Evolutionary conservation across 2,329 filamentous ascomycete genomes (phyloP).

Genomic region (Trichocomaceae sp.): DNA sequence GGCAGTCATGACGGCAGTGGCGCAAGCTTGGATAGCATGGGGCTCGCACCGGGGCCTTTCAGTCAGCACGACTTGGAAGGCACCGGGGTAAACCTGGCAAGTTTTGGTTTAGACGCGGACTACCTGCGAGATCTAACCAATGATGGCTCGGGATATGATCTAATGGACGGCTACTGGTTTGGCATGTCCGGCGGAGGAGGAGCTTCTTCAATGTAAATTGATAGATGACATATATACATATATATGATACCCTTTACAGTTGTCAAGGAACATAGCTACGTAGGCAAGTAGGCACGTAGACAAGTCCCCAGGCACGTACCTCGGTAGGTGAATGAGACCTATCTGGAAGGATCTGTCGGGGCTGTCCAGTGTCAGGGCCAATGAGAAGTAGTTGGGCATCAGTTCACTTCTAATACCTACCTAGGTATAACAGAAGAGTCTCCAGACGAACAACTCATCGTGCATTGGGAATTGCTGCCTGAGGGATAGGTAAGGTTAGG

Average conservation of each 20-base stretch:
- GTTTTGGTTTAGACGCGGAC: constrained; percentile 39
- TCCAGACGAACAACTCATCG: constrained; percentile 11
- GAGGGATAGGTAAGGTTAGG: neutral
- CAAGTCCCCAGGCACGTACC: too few relatives aligned
- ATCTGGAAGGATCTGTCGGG: neutral
- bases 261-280: neutral
- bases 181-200: constrained; percentile 28
- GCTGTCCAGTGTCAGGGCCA: neutral
- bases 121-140: constrained; percentile 44
- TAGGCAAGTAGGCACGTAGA: neutral
- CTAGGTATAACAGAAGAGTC: too few relatives aligned
- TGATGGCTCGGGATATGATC: constrained; percentile 42
- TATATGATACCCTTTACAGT: constrained; percentile 12
- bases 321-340: neutral
- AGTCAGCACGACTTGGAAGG: constrained; percentile 21
- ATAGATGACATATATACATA: constrained; percentile 1
- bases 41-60: neutral
- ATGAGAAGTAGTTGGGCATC: constrained; percentile 2
- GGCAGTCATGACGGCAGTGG: constrained; percentile 22
- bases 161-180: constrained; percentile 53
- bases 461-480: neutral
- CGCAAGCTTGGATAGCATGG: neutral
- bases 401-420: neutral
- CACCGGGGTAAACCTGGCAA: constrained; percentile 39
- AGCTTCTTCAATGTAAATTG: constrained; percentile 11